These are phyloP conservation scores for Tylopilus balloui DNA, from an alignment of 768 basidiomycete genomes.

Conservation along the genomic window DNA sequence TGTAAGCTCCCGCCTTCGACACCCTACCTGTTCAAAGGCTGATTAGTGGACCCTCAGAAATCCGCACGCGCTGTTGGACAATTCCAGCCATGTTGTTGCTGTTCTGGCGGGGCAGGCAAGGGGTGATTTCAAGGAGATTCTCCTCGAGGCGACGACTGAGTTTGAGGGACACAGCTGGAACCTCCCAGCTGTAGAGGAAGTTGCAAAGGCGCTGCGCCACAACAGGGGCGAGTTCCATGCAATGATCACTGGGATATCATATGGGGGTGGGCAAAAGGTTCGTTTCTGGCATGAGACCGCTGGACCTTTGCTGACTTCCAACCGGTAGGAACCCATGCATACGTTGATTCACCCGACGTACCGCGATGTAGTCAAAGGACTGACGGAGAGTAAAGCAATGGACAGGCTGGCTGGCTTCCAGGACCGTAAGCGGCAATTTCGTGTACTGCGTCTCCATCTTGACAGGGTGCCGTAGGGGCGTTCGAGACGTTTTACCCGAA, in stretches of 20 bases:
- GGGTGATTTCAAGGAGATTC: background rate
- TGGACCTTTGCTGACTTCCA: too few relatives aligned
- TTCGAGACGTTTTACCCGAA: background rate
- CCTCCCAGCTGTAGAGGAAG: too few relatives aligned
- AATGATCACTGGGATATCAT: background rate
- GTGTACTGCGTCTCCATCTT: too few relatives aligned
- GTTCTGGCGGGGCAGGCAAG: background rate
- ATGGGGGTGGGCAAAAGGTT: background rate
- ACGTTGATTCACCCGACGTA: accelerated
- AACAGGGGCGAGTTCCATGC: background rate
- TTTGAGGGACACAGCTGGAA: too few relatives aligned
- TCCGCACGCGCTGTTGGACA: background rate
- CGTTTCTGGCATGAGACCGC: accelerated
- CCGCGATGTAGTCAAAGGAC: accelerated
- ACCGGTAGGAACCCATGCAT: background rate
- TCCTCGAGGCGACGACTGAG: too few relatives aligned
- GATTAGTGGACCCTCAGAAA: too few relatives aligned
- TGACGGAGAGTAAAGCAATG: background rate
- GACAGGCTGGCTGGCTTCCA: background rate
- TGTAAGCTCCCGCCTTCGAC: too few relatives aligned
- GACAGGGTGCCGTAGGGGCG: too few relatives aligned
- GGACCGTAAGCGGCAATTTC: background rate
- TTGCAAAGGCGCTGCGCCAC: too few relatives aligned
- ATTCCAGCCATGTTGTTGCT: background rate
- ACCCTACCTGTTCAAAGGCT: too few relatives aligned